phyloP scores from a whole-genome alignment of 371 early-diverging fungal species.

The Actinomortierella ambigua region DNA sequence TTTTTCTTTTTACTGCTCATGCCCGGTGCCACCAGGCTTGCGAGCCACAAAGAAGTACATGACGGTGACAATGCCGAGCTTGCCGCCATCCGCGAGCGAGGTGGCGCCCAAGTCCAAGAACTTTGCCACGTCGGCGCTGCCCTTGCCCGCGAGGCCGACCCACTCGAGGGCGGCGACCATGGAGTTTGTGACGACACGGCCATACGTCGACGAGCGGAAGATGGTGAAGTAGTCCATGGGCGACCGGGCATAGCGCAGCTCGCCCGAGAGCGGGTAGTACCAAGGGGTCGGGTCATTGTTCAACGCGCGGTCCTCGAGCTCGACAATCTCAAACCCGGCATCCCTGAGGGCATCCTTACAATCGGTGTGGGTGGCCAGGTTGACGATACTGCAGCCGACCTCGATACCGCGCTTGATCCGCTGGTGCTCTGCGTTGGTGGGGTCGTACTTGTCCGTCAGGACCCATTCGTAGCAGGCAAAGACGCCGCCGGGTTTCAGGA shows the following conservation, averaged over 20 bases:
- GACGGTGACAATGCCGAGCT: conserved; percentile 82
- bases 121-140: conserved; percentile 77
- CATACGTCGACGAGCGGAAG: conserved; percentile 47
- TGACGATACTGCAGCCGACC: conserved; percentile 80
- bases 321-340: conserved; percentile 83
- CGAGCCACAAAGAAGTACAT: conserved; percentile 90
- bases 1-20: conserved; percentile 1
- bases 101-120: conserved; percentile 80
- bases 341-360: conserved; percentile 73
- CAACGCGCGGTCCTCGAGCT: conserved; percentile 70
- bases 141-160: conserved; percentile 80
- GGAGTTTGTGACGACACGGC: too few relatives aligned
- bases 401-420: conserved; percentile 81
- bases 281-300: conserved; percentile 65
- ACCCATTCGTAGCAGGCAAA: conserved; percentile 93
- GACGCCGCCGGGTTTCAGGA: conserved; percentile 85
- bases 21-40: conserved; percentile 75
- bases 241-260: conserved; percentile 55
- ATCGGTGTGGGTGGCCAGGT: conserved; percentile 72
- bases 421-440: conserved; percentile 66
- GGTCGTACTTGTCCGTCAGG: conserved; percentile 82
- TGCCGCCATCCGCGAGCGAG: conserved; percentile 76
- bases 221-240: conserved; percentile 60
- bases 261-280: conserved; percentile 79
- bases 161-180: conserved; percentile 58